A percentile compares a stretch with the other conserved stretches of the same genome.
These are phyloP conservation scores for Allium sativum DNA, from an alignment of 106 monocot genomes.

Conservation along the genomic window DNA sequence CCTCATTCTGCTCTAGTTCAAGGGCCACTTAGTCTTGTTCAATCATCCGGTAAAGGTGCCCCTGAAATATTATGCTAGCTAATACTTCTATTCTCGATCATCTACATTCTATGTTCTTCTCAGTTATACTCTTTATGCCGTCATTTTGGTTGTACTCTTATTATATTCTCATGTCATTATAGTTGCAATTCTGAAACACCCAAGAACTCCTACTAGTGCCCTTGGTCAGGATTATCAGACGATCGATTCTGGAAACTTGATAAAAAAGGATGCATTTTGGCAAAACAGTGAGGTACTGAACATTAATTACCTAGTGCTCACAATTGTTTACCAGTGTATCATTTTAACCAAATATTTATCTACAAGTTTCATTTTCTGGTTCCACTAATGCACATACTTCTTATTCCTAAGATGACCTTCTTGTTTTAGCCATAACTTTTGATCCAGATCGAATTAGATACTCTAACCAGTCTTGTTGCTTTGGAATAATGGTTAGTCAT, in stretches of 20 bases:
- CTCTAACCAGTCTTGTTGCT: too few relatives aligned
- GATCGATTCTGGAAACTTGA: conserved; percentile 83
- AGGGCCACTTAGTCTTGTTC: conserved; percentile 71
- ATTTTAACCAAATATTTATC: too few relatives aligned
- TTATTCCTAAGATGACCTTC: conserved; percentile 88
- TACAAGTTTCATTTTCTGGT: conserved; percentile 79
- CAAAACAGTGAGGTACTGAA: conserved; percentile 70
- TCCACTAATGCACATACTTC: conserved; percentile 50
- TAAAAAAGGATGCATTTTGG: conserved; percentile 87
- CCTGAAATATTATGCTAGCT: background rate
- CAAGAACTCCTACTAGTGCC: conserved; percentile 67
- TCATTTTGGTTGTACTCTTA: background rate
- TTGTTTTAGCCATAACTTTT: too few relatives aligned
- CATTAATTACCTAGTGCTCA: too few relatives aligned
- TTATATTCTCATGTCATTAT: background rate
- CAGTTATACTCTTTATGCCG: background rate
- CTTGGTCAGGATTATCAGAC: conserved; percentile 85
- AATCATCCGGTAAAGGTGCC: conserved; percentile 55
- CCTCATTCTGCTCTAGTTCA: conserved; percentile 73
- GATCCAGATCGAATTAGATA: too few relatives aligned
- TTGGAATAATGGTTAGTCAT: too few relatives aligned
- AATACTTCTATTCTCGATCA: background rate
- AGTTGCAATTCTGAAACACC: conserved; percentile 91
- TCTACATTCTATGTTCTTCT: background rate
- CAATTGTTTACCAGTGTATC: too few relatives aligned